Evolutionary conservation across 2,329 filamentous ascomycete species (phyloP), one percentile per base, ranked within the genome.

Genomic region (Arthroderma uncinatum): DNA sequence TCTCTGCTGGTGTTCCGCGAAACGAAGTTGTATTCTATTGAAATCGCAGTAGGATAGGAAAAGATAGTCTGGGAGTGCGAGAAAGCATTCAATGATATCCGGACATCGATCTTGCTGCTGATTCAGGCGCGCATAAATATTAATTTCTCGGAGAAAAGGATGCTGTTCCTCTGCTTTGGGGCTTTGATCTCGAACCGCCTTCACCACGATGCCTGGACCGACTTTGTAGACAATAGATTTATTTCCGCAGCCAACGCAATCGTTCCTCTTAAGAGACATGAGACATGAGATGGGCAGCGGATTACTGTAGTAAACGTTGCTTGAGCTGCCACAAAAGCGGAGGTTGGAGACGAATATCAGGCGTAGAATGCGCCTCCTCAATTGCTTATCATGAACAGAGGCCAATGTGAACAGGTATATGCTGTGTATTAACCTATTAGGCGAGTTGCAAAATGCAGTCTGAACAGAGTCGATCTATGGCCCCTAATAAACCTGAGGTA

Each of bases 131-230:
- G 61, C 59, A 37, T 53, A 63, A 53, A 62, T 61, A 12, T n/a
- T 19, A 40, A 61, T 57, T 53, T 59, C 60, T 52, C 21, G 53
- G 28, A 23, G 54, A 23, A 58, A 56, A n/a, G 44, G 53, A 28
- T 58, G 40, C 23, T 53, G 39, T 36, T 28, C 54, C 21, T 2
- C 23, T 19, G 47, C 53, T 14, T 56, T 21, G 48, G 54, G 54
- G 25, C 28, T 53, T 52, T 55, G 47, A 30, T 19, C 28, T 30
- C 28, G 50, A 61, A 58, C 30, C 42, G 54, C 56, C 58, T 62
- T 63, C 48, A 63, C 59, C 55, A 63, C 61, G 57, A 63, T 59
- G 42, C 50, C 60, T 55, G 53, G 58, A 42, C 48, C 58, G 40
- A 61, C 57, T 44, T 23, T 44, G 19, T 44, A 19, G 9, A 44